Base-by-base conservation (phyloP, 805 yeast species). In the Ogataea nakhonphanomensis region DNA sequence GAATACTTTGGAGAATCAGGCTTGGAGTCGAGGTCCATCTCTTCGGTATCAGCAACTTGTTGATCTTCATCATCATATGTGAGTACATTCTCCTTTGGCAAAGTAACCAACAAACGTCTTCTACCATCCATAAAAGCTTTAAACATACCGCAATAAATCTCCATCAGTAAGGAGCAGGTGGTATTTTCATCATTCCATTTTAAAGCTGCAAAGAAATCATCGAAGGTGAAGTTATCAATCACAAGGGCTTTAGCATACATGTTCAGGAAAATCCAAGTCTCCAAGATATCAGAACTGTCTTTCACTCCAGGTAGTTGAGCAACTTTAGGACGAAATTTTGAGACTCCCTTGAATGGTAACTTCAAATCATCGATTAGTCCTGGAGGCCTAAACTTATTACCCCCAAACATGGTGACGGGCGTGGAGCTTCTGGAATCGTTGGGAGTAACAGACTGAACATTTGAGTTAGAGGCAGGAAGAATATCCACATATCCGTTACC, bases 201-300 rank as follows among this genome's bases (percentile, higher is more conserved):
- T 63, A 82, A 57, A 8, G 78, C 80, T 39, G 76, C 75, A 7
- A 82, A 56, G 53, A 76, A 84, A 49, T 83, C 95, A 62, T 87
- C 96, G 64, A 84, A 85, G 0, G 91, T 81, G 51, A 85, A 81
- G 0, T 83, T 74, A 52, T 82, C 88, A n/a, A 88, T 62, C 5
- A 72, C 56, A 24, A 87, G 64, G 1, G 87, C 78, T 25, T 71
- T 71, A 49, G 79, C 76, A 58, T 80, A 87, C 36, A 84, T 71
- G 57, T 85, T 85, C 22, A 86, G 59, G 53, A 87, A 88, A 1
- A 76, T 67, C 95, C 95, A 88, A 3, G 74, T 59, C 51, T 85
- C 90, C 17, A 88, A 56, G 1, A 82, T 72, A 35, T 74, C 76
- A 1, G 64, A 58, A 10, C 57, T 48, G 30, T 61, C 54, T 12